These are phyloP conservation scores for Cucurbitaria berberidis DNA, from an alignment of 2,329 filamentous ascomycete species.

Conservation along the genomic window DNA sequence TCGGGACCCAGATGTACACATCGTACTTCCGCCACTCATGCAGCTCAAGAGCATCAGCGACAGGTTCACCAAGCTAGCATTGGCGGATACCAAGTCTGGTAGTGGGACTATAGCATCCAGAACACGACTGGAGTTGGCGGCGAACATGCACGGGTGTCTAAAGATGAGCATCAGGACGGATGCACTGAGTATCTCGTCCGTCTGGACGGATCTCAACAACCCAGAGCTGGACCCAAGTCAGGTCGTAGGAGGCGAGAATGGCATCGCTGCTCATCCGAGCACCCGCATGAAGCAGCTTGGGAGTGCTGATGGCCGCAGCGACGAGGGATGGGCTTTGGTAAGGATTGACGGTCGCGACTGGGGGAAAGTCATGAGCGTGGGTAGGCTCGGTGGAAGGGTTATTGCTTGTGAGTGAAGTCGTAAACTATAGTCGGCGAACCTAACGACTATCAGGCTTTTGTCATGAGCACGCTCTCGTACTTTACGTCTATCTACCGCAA, in stretches of 20 bases:
- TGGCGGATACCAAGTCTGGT: slow-evolving; percentile 46
- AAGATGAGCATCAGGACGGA: slow-evolving; percentile 82
- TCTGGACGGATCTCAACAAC: slow-evolving; percentile 86
- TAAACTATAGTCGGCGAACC: background rate
- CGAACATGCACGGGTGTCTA: slow-evolving; percentile 92
- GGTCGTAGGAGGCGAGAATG: slow-evolving; percentile 68
- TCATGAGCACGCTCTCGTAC: slow-evolving; percentile 77
- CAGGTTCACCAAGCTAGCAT: slow-evolving; percentile 83
- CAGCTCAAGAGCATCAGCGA: slow-evolving; percentile 95
- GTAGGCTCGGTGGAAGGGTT: slow-evolving; percentile 84
- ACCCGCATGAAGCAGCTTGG: slow-evolving; percentile 72
- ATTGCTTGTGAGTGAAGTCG: slow-evolving; percentile 73
- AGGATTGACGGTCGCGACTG: slow-evolving; percentile 93
- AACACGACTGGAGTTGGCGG: slow-evolving; percentile 78
- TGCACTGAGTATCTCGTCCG: slow-evolving; percentile 80
- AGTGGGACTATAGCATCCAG: slow-evolving; percentile 33
- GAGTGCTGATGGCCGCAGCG: slow-evolving; percentile 67
- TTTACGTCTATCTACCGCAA: slow-evolving; percentile 81
- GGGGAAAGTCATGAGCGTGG: slow-evolving; percentile 92
- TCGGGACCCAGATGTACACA: slow-evolving; percentile 91
- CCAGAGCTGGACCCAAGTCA: slow-evolving; percentile 83
- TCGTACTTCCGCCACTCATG: slow-evolving; percentile 82
- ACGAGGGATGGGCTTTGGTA: slow-evolving; percentile 86
- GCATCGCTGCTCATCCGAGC: slow-evolving; percentile 79
- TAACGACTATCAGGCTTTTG: slow-evolving; percentile 63